Percentiles rank a stretch among this genome's conserved stretches.
phyloP scores from a whole-genome alignment of 148 eudicot species.

The Nepenthes mirabilis region DNA sequence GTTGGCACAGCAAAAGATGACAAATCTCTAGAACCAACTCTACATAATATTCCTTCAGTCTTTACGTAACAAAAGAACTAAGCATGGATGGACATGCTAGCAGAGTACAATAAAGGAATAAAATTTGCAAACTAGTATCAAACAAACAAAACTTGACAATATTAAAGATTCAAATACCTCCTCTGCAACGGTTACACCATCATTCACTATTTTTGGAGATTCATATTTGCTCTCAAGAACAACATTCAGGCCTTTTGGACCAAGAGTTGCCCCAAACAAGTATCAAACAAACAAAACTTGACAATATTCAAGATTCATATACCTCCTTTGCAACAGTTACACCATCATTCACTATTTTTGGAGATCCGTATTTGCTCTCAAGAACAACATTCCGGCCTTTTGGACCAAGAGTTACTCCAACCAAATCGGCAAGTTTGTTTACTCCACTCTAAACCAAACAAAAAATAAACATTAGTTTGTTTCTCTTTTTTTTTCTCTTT shows the following conservation, averaged over 20 bases:
- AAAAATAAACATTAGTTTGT: background rate
- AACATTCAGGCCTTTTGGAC: conserved; percentile 61
- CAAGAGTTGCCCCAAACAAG: background rate
- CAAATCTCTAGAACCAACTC: background rate
- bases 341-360: conserved; percentile 65
- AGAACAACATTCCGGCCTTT: conserved; percentile 64
- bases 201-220: conserved; percentile 60
- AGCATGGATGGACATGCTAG: background rate
- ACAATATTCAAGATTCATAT: background rate
- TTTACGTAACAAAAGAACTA: background rate
- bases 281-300: background rate
- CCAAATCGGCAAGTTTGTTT: conserved; percentile 61
- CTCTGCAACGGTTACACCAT: conserved; percentile 61
- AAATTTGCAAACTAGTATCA: background rate
- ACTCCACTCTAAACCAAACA: conserved; percentile 33
- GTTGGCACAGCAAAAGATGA: background rate
- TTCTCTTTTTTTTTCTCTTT: too few species aligned
- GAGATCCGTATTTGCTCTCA: conserved; percentile 61
- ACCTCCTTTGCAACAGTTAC: conserved; percentile 69
- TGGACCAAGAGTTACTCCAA: conserved; percentile 65
- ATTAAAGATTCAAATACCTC: conserved; percentile 22
- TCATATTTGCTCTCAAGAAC: conserved; percentile 65
- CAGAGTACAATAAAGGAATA: too few species aligned
- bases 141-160: background rate
- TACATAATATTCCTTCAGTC: background rate